phyloP scores from a whole-genome alignment of 257 asterid genomes.

The Orobanche coerulescens region DNA sequence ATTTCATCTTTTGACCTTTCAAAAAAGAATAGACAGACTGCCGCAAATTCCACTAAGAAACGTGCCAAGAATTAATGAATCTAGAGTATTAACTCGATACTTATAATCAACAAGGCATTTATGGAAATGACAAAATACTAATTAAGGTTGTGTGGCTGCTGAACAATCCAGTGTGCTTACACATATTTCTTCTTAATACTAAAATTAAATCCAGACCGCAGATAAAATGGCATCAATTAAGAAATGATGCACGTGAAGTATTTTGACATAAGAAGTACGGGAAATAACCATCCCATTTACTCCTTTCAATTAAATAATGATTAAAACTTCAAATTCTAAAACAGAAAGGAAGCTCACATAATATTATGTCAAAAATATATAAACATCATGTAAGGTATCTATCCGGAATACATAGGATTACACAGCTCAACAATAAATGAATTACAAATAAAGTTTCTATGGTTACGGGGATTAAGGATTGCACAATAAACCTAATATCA shows the following conservation, averaged over 20 bases:
- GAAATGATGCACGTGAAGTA: not conserved
- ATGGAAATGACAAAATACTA: not conserved
- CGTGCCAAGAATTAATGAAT: no score
- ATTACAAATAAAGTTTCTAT: no score
- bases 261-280: not conserved
- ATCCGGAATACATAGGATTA: no score
- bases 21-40: no score
- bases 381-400: not conserved
- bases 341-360: not conserved
- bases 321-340: not conserved
- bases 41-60: no score
- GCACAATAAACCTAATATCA: no score
- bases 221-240: not conserved
- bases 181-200: not conserved
- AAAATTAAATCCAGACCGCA: not conserved
- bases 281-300: not conserved
- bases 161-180: no score
- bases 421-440: no score
- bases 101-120: not conserved
- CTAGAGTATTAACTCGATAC: not conserved
- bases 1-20: no score
- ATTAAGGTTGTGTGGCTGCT: no score
- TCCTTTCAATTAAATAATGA: not conserved
- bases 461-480: no score
- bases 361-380: not conserved